Evolutionary conservation across 2,329 filamentous ascomycete genomes (phyloP).

Genomic region (Moelleriella libera): DNA sequence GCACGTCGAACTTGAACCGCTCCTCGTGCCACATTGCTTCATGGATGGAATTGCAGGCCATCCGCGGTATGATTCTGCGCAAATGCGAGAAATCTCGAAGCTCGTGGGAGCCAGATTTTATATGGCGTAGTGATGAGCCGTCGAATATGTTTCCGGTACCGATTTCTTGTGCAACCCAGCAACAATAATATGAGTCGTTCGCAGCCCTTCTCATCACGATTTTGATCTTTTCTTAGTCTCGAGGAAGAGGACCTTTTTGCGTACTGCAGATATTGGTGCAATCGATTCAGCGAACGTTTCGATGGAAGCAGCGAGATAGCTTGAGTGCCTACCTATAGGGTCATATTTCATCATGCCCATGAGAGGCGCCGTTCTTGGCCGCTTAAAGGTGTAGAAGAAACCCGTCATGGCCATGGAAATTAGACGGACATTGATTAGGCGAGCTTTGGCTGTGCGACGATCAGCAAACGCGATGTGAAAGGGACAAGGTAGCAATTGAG

Average conservation of each 20-base stretch:
- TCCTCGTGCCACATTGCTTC: too few relatives aligned
- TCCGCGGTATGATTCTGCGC: too few relatives aligned
- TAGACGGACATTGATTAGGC: conserved; percentile 83
- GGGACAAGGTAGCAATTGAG: background rate
- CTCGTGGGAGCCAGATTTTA: too few relatives aligned
- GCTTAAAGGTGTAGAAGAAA: conserved; percentile 84
- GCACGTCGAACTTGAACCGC: too few relatives aligned
- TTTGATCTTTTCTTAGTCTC: conserved; percentile 74
- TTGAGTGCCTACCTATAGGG: conserved; percentile 60
- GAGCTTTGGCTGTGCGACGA: conserved; percentile 60
- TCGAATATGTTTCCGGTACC: too few relatives aligned
- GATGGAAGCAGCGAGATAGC: background rate
- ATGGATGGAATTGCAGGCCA: too few relatives aligned
- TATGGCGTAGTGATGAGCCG: too few relatives aligned
- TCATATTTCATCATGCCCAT: conserved; percentile 99
- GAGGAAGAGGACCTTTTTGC: conserved; percentile 89
- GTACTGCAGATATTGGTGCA: conserved; percentile 40
- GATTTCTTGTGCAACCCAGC: too few relatives aligned
- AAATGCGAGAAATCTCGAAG: too few relatives aligned
- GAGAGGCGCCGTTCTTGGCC: conserved; percentile 67
- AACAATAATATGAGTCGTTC: too few relatives aligned
- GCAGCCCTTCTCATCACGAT: too few relatives aligned
- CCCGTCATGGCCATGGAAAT: conserved; percentile 98
- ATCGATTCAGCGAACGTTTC: background rate
- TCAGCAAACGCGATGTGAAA: background rate